Evolutionary conservation across 2,329 filamentous ascomycete species (phyloP).

Genomic region (Sphaerulina vaccinii): DNA sequence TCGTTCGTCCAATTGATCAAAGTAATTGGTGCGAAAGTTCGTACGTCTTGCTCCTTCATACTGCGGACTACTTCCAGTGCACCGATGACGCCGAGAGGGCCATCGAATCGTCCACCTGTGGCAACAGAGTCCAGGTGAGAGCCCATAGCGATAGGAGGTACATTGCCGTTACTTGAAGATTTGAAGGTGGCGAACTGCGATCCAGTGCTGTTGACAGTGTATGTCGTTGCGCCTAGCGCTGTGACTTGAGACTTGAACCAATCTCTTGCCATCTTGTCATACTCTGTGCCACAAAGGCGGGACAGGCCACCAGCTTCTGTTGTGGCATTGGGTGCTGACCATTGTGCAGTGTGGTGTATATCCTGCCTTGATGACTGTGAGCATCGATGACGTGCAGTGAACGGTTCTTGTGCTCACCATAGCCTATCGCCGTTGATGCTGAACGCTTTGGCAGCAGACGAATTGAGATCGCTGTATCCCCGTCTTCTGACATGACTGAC

Average conservation of each 20-base stretch:
- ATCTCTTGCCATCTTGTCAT: slow-evolving; percentile 31
- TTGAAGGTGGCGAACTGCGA: slow-evolving; percentile 29
- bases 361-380: background rate
- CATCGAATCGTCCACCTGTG: slow-evolving; percentile 28
- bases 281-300: background rate
- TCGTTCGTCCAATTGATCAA: slow-evolving; percentile 37
- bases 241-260: slow-evolving; percentile 31
- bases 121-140: slow-evolving; percentile 26
- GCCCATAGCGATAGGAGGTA: slow-evolving; percentile 34
- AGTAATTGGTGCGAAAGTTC: slow-evolving; percentile 27
- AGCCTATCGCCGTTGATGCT: slow-evolving; percentile 20
- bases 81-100: slow-evolving; percentile 23
- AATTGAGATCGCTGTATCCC: slow-evolving; percentile 8
- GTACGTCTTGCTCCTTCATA: slow-evolving; percentile 36
- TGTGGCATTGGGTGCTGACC: slow-evolving; percentile 5
- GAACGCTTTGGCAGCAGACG: slow-evolving; percentile 8
- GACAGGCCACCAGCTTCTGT: slow-evolving; percentile 1
- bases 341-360: slow-evolving; percentile 5
- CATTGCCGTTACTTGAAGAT: slow-evolving; percentile 20
- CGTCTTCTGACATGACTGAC: background rate
- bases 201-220: slow-evolving; percentile 31
- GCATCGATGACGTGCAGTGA: background rate
- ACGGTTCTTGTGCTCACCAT: slow-evolving; percentile 6
- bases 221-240: slow-evolving; percentile 26
- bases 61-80: slow-evolving; percentile 24